Base-by-base conservation (phyloP, 345 rosid species). In the Trapa bicornis region DNA sequence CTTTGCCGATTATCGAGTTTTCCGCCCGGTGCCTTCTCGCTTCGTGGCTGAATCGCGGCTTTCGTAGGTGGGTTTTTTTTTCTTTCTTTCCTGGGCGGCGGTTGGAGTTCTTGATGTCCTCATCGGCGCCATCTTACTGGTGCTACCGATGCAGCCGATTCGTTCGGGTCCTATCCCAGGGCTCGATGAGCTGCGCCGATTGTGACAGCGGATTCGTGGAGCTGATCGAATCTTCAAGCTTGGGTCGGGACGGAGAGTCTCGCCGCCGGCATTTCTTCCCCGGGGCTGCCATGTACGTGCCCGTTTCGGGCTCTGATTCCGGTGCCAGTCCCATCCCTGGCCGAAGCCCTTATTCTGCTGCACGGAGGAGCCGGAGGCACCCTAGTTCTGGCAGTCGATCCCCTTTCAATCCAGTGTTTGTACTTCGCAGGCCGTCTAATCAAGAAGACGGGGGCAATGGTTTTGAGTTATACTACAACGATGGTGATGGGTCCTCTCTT, bases 381-480 rank as follows among this genome's bases (percentile, higher is more conserved):
- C 83, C 76, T 1, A 74, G 65, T 57, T 80, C 75, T 0, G 84
- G 84, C 37, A 87, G 83, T 74, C 84, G 92, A 1, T 87, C 92
- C 42, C 84, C 83, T 10, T 84, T 87, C 67, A 87, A 87, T 22
- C 93, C 85, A 1, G 85, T 85, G 6, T 78, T 87, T 37, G 86
- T 87, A 8, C 84, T 85, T 32, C 86, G 86, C 10, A 57, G 73
- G 13, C 64, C 69, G 4, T 42, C 69, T 6, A 69, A 71, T 37
- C 86, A 83, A 39, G 53, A 67, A 33, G 75, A 72, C 8, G 78
- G 65, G 13, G 74, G 68, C 11, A 80, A 76, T 5, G 80, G 68
- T 17, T 87, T 74, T 57, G 94, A 84, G 76, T 78, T 87, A 37
- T 85, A 79, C 60, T 85, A 87, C 5, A 87, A 85, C 37, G 94